Percentiles rank a stretch among this genome's conserved stretches.
These are phyloP conservation scores for Penicillium bialowiezense DNA, from an alignment of 495 filamentous ascomycete genomes.

Conservation along the genomic window DNA sequence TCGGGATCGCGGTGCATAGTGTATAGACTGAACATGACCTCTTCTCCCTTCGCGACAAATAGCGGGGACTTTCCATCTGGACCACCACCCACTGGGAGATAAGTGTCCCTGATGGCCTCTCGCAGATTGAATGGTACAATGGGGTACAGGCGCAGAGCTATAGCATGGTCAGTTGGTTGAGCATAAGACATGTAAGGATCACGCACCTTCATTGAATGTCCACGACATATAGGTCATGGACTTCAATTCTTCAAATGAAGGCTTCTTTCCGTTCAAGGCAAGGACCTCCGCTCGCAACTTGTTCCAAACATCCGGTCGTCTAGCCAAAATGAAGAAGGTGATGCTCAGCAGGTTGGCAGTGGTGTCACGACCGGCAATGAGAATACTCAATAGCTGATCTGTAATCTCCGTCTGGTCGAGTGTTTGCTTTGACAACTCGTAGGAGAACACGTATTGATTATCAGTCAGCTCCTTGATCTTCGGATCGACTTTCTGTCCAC, in stretches of 20 bases:
- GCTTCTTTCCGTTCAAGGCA: conserved; percentile 10
- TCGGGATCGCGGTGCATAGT: conserved; percentile 53
- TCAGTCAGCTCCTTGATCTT: neutral
- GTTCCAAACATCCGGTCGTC: conserved; percentile 40
- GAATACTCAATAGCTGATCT: conserved; percentile 34
- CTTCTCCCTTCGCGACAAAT: conserved; percentile 36
- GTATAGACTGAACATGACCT: conserved; percentile 41
- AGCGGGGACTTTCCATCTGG: conserved; percentile 36
- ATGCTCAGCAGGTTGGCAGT: conserved; percentile 53
- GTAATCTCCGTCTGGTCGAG: conserved; percentile 10
- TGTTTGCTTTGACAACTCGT: conserved; percentile 16
- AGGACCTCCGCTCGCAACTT: conserved; percentile 39
- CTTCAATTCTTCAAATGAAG: conserved; percentile 45
- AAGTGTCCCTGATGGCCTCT: conserved; percentile 42
- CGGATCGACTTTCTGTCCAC: neutral
- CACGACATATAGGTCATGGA: conserved; percentile 50
- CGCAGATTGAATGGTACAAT: conserved; percentile 51
- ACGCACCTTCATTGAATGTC: conserved; percentile 44
- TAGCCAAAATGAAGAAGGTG: conserved; percentile 51
- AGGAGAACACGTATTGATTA: conserved; percentile 16
- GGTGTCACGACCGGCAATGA: conserved; percentile 60
- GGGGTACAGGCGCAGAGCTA: conserved; percentile 51
- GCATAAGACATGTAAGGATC: conserved; percentile 6
- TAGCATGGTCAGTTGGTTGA: conserved; percentile 22
- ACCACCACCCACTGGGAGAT: conserved; percentile 44